These are phyloP conservation scores for Suillus decipiens DNA, from an alignment of 768 basidiomycete genomes.

Conservation along the genomic window DNA sequence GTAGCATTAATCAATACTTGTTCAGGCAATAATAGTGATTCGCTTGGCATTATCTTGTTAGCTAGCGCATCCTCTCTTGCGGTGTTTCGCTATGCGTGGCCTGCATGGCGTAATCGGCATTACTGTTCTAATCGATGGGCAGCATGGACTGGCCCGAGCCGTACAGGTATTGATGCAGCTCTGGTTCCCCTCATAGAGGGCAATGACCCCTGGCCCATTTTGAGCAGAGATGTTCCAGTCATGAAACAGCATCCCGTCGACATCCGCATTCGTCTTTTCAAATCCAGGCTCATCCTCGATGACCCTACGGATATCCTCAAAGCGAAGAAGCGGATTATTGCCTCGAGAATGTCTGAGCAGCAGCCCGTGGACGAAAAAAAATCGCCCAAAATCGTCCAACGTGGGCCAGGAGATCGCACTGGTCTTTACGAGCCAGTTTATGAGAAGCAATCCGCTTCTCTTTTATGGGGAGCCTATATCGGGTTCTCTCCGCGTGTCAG, in stretches of 20 bases:
- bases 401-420: background rate
- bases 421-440: background rate
- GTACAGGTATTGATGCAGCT: background rate
- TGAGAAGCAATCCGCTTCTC: background rate
- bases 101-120: conserved; percentile 6
- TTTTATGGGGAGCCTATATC: background rate
- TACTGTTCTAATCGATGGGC: conserved; percentile 5
- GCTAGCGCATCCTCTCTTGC: background rate
- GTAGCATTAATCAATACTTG: background rate
- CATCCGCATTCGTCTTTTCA: background rate
- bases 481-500: conserved; percentile 6
- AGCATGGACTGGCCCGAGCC: conserved; percentile 1
- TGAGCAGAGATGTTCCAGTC: background rate
- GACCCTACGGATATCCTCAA: conserved; percentile 6
- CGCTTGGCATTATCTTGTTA: background rate
- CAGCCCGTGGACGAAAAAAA: background rate
- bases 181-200: conserved; percentile 2
- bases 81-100: conserved; percentile 7
- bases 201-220: background rate
- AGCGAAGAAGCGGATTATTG: background rate
- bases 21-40: conserved; percentile 4
- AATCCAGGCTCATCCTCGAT: background rate
- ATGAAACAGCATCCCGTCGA: conserved; percentile 6
- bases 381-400: background rate
- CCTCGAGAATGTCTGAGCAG: no score